phyloP scores from a whole-genome alignment of 306 rosid genomes.

The Geum urbanum region DNA sequence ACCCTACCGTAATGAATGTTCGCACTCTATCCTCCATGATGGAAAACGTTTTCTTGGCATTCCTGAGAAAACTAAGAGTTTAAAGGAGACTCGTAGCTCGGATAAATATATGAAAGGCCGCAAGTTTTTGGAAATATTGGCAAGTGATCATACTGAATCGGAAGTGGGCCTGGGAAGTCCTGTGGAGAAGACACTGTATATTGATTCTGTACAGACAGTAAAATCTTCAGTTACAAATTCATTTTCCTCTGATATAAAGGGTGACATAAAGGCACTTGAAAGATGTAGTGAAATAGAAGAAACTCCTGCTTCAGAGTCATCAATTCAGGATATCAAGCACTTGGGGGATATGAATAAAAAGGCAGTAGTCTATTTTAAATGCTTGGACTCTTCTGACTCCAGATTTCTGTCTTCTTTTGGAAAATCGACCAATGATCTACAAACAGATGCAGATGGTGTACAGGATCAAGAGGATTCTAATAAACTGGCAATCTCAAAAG shows the following conservation, averaged over 20 bases:
- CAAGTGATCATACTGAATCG: conserved; percentile 26
- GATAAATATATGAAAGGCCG: conserved; percentile 37
- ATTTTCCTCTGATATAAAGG: conserved; percentile 38
- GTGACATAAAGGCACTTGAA: conserved; percentile 28
- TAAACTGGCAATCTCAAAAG: conserved; percentile 20
- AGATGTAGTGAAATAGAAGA: conserved; percentile 30
- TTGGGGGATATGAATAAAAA: conserved; percentile 29
- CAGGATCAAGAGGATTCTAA: conserved; percentile 20
- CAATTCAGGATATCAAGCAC: conserved; percentile 35
- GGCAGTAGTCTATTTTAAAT: conserved; percentile 25
- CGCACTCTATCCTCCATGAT: conserved; percentile 30
- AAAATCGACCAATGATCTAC: conserved; percentile 26
- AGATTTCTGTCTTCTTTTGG: conserved; percentile 25
- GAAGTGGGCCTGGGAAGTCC: conserved; percentile 42
- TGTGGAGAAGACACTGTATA: conserved; percentile 64
- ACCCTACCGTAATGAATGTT: conserved; percentile 26
- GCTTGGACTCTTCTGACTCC: conserved; percentile 39
- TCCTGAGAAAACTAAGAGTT: conserved; percentile 35
- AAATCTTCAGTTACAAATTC: conserved; percentile 42
- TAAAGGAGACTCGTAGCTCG: conserved; percentile 19
- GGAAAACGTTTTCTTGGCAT: conserved; percentile 29
- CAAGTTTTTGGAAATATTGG: conserved; percentile 31
- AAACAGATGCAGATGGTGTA: conserved; percentile 25
- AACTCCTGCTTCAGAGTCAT: conserved; percentile 30
- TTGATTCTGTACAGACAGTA: conserved; percentile 52